Evolutionary conservation across 2,329 filamentous ascomycete species (phyloP).

Genomic region (Exophiala sideris): DNA sequence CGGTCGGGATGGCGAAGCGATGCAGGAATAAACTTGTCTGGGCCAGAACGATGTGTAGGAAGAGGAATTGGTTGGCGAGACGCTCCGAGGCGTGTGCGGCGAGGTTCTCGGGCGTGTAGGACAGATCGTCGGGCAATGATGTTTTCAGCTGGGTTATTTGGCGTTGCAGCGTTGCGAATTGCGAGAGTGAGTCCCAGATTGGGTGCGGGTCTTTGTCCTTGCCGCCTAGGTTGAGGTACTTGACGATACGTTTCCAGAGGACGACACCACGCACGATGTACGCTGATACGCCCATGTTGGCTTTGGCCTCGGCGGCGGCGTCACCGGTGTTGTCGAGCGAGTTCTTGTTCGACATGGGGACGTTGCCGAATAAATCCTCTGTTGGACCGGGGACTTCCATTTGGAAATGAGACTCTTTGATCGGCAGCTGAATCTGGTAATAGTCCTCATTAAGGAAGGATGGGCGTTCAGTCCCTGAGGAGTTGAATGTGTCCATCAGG

Average conservation of each 20-base stretch:
- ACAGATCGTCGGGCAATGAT: conserved; percentile 66
- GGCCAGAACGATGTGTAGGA: conserved; percentile 84
- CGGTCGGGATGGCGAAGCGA: conserved; percentile 72
- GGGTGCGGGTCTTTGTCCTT: conserved; percentile 72
- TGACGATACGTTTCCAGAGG: conserved; percentile 84
- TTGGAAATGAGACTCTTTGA: conserved; percentile 85
- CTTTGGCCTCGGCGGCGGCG: conserved; percentile 40
- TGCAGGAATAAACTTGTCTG: conserved; percentile 90
- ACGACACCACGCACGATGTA: conserved; percentile 83
- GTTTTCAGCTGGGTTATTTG: conserved; percentile 68
- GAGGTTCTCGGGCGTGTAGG: conserved; percentile 77
- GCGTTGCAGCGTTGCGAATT: conserved; percentile 66
- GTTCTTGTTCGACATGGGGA: conserved; percentile 61
- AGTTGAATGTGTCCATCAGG: conserved; percentile 96
- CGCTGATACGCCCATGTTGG: conserved; percentile 92
- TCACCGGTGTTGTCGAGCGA: conserved; percentile 46
- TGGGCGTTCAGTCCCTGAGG: conserved; percentile 86
- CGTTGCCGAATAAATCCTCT: conserved; percentile 72
- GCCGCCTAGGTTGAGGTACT: conserved; percentile 85
- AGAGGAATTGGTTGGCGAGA: conserved; percentile 86
- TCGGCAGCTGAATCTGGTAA: conserved; percentile 82
- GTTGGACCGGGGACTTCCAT: conserved; percentile 87
- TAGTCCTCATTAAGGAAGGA: conserved; percentile 88
- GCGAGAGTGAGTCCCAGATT: conserved; percentile 80
- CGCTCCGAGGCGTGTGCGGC: conserved; percentile 79